These are phyloP conservation scores for Leptographium procerum DNA, from an alignment of 2,329 filamentous ascomycete species.

Conservation along the genomic window DNA sequence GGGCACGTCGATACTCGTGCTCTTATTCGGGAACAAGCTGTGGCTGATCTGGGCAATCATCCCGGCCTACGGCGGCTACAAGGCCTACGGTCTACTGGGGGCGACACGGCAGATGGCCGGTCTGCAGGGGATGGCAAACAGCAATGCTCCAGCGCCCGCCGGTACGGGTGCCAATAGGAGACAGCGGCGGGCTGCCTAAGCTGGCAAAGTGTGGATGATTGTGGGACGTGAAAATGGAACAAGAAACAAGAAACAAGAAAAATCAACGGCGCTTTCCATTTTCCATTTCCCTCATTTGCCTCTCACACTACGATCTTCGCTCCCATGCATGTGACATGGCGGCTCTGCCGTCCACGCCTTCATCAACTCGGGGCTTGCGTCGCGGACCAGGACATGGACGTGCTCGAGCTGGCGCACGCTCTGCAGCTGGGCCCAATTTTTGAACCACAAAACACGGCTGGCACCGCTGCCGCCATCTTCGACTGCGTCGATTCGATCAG, in stretches of 20 bases:
- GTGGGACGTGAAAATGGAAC: neutral
- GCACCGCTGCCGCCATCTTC: slow-evolving; percentile 20
- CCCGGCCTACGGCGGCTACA: slow-evolving; percentile 43
- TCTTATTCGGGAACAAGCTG: slow-evolving; percentile 69
- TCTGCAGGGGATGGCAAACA: slow-evolving; percentile 30
- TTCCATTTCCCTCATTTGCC: neutral
- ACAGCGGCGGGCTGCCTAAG: slow-evolving; percentile 40
- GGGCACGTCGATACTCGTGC: slow-evolving; percentile 59
- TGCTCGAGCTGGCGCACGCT: slow-evolving; percentile 82
- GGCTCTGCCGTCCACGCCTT: slow-evolving; percentile 41
- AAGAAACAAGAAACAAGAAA: neutral
- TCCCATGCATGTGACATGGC: slow-evolving; percentile 19
- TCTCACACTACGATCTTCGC: neutral
- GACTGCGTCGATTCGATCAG: slow-evolving; percentile 38
- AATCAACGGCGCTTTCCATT: neutral
- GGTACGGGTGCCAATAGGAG: slow-evolving; percentile 34
- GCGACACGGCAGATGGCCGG: slow-evolving; percentile 43
- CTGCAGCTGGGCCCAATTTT: slow-evolving; percentile 85
- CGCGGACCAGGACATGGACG: slow-evolving; percentile 63
- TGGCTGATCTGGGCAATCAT: slow-evolving; percentile 45
- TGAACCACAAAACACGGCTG: slow-evolving; percentile 67
- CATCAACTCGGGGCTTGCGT: slow-evolving; percentile 39
- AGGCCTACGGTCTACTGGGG: slow-evolving; percentile 41
- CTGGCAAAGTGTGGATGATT: neutral
- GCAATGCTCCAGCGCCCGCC: slow-evolving; percentile 19